Evolutionary conservation across 495 filamentous ascomycete species (phyloP).

Genomic region (Hypoxylon crocopeplum): DNA sequence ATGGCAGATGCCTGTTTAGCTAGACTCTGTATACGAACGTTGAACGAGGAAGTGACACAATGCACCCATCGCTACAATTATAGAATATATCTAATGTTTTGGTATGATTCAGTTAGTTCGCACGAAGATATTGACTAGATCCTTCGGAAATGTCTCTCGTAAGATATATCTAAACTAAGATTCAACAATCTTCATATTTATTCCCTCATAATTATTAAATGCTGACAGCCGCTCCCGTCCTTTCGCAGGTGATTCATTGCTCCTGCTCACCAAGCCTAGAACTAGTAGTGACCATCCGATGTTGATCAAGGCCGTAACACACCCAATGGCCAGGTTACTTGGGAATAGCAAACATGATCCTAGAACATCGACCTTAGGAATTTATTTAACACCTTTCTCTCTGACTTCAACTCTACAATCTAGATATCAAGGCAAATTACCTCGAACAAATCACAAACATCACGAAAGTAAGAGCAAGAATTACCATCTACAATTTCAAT

Average conservation of each 20-base stretch:
- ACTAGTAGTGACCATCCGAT: background rate
- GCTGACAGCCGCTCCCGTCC: too few relatives aligned
- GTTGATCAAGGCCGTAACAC: too few relatives aligned
- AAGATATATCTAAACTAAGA: constrained; percentile 3
- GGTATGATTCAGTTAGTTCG: background rate
- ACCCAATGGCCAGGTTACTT: too few relatives aligned
- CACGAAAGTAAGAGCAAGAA: too few relatives aligned
- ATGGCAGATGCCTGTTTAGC: background rate
- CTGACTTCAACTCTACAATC: background rate
- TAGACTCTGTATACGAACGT: background rate
- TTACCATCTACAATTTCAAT: too few relatives aligned
- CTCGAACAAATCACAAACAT: too few relatives aligned
- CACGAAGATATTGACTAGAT: constrained; percentile 1
- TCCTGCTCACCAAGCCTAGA: background rate
- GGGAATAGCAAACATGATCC: too few relatives aligned
- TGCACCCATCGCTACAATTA: background rate
- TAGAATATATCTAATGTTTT: background rate
- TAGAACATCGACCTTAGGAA: too few relatives aligned
- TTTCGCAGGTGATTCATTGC: too few relatives aligned
- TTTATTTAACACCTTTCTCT: too few relatives aligned
- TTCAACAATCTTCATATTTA: background rate
- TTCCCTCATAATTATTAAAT: background rate
- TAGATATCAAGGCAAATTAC: too few relatives aligned
- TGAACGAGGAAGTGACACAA: background rate
- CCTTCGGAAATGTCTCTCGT: constrained; percentile 5